Percentiles rank a stretch among this genome's conserved stretches.
These are phyloP conservation scores for Apiospora saccharicola DNA, from an alignment of 2,329 filamentous ascomycete genomes.

Conservation along the genomic window DNA sequence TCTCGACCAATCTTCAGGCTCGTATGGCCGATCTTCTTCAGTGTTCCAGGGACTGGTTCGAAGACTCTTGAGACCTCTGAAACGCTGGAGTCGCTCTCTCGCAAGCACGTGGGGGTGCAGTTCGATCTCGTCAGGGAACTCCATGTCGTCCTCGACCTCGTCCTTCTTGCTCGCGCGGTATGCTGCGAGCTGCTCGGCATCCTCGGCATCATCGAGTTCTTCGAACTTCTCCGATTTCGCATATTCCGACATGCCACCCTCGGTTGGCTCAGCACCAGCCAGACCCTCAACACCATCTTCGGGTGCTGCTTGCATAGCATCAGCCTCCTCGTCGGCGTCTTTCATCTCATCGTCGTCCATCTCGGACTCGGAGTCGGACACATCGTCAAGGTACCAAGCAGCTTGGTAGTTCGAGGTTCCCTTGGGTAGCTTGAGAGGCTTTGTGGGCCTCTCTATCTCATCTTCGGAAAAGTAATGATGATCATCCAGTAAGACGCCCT, in stretches of 20 bases:
- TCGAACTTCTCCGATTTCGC: conserved; percentile 93
- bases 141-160: conserved; percentile 87
- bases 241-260: conserved; percentile 85
- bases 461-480: conserved; percentile 98
- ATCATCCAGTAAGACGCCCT: conserved; percentile 92
- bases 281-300: conserved; percentile 84
- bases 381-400: conserved; percentile 85
- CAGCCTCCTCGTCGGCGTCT: conserved; percentile 49
- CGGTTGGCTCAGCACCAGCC: conserved; percentile 72
- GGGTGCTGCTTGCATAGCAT: conserved; percentile 61
- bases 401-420: conserved; percentile 95
- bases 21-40: conserved; percentile 83
- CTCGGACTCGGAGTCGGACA: conserved; percentile 84
- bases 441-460: conserved; percentile 66
- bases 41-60: conserved; percentile 89
- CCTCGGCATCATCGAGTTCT: conserved; percentile 82
- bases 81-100: conserved; percentile 83
- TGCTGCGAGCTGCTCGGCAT: conserved; percentile 77
- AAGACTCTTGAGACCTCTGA: conserved; percentile 90
- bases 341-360: conserved; percentile 66
- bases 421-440: conserved; percentile 70
- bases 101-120: conserved; percentile 87
- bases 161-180: conserved; percentile 81
- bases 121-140: conserved; percentile 98
- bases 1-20: conserved; percentile 89